phyloP scores from a whole-genome alignment of 345 rosid genomes.

The Salix koriyanagi region DNA sequence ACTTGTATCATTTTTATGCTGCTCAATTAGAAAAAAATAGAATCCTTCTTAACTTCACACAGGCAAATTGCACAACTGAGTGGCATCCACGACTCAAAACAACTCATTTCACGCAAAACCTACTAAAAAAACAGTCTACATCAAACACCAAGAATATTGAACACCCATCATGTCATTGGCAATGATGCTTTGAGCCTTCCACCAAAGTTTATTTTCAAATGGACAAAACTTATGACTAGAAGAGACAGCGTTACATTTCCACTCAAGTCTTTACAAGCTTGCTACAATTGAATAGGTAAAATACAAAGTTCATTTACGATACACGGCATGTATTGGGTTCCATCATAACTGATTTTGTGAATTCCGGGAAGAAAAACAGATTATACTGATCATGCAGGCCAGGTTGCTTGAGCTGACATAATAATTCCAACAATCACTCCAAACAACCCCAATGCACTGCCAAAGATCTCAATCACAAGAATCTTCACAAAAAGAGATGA shows the following conservation, averaged over 20 bases:
- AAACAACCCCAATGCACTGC: constrained; percentile 96
- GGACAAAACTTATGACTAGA: constrained; percentile 5
- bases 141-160: not conserved
- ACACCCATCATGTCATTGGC: not conserved
- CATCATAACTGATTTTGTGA: not conserved
- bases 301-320: not conserved
- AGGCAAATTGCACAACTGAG: not conserved
- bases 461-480: constrained; percentile 96
- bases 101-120: not conserved
- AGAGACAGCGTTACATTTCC: not conserved
- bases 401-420: constrained; percentile 98
- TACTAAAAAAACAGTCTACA: not conserved
- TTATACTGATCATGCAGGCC: constrained; percentile 65
- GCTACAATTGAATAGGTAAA: constrained; percentile 11
- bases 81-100: not conserved
- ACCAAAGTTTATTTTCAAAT: constrained; percentile 2
- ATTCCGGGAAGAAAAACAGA: not conserved
- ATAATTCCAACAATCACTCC: constrained; percentile 99
- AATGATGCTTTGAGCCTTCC: not conserved
- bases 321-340: not conserved
- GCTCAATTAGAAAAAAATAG: not conserved
- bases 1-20: not conserved
- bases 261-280: constrained; percentile 13
- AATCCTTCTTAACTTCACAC: not conserved
- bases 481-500: constrained; percentile 94